A percentile compares a stretch with the other conserved stretches of the same genome.
phyloP scores from a whole-genome alignment of 192 early-diverging fungal genomes.

The Backusella australiensis region DNA sequence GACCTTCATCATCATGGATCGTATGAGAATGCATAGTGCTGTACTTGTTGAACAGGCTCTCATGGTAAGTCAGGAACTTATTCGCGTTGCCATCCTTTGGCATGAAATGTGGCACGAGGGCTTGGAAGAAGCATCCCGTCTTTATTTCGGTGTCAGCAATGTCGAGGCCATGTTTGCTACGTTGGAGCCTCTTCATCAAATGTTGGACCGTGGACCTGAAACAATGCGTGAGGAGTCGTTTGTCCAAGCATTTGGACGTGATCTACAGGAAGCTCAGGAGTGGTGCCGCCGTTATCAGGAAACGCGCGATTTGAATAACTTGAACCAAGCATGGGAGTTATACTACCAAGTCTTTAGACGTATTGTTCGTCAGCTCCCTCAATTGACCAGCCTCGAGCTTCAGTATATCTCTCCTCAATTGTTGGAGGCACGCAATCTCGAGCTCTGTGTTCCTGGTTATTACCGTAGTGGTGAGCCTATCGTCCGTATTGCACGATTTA shows the following conservation, averaged over 20 bases:
- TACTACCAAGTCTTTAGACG: conserved; percentile 82
- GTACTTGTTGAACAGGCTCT: conserved; percentile 90
- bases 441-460: conserved; percentile 87
- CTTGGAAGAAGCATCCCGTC: conserved; percentile 79
- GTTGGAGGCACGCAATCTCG: conserved; percentile 76
- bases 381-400: conserved; percentile 80
- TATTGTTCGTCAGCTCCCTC: conserved; percentile 80
- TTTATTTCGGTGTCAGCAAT: conserved; percentile 78
- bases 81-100: conserved; percentile 94
- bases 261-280: conserved; percentile 82
- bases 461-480: conserved; percentile 87
- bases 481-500: conserved; percentile 85
- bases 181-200: conserved; percentile 82
- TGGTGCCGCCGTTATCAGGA: conserved; percentile 78
- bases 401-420: conserved; percentile 90
- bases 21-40: conserved; percentile 81
- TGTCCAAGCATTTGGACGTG: conserved; percentile 86
- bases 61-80: conserved; percentile 93
- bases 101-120: conserved; percentile 98
- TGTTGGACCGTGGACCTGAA: conserved; percentile 84
- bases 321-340: conserved; percentile 94
- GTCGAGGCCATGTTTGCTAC: conserved; percentile 87
- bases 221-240: conserved; percentile 89
- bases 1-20: conserved; percentile 87
- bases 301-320: conserved; percentile 72